phyloP scores from a whole-genome alignment of 2,329 filamentous ascomycete genomes.

The Fusarium sp. region DNA sequence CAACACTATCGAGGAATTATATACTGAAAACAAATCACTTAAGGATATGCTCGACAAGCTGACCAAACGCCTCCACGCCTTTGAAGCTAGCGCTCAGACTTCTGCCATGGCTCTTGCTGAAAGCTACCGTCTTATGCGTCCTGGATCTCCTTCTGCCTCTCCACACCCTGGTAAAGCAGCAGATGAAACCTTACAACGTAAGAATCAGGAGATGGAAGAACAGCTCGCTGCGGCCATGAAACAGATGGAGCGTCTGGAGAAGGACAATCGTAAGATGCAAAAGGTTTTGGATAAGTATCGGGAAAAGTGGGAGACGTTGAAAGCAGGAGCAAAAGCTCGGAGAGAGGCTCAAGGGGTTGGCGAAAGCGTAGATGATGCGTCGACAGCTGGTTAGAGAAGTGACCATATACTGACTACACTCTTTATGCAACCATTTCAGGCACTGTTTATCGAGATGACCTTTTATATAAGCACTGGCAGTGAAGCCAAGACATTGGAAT shows the following conservation, averaged over 20 bases:
- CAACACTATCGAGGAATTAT: constrained; percentile 87
- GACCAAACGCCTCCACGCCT: constrained; percentile 87
- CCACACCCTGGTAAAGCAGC: constrained; percentile 37
- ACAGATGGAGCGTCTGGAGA: constrained; percentile 75
- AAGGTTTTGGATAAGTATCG: constrained; percentile 68
- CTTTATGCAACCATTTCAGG: background rate
- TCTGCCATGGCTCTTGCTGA: constrained; percentile 88
- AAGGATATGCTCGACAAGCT: constrained; percentile 88
- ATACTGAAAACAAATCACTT: constrained; percentile 86
- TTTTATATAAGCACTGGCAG: constrained; percentile 15
- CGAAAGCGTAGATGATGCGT: constrained; percentile 51
- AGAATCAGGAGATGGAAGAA: constrained; percentile 74
- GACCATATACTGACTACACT: background rate
- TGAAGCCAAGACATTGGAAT: background rate
- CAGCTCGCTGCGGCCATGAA: constrained; percentile 67
- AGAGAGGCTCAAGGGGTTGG: constrained; percentile 54
- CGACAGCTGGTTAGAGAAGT: constrained; percentile 30
- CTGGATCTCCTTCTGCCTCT: constrained; percentile 62
- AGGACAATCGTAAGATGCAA: constrained; percentile 65
- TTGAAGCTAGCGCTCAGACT: constrained; percentile 91
- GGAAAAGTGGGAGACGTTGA: constrained; percentile 70
- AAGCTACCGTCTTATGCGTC: constrained; percentile 74
- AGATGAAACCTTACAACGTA: constrained; percentile 56
- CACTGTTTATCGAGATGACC: background rate
- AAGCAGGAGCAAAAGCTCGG: constrained; percentile 69